phyloP scores from a whole-genome alignment of 345 rosid species.

The Murraya paniculata region DNA sequence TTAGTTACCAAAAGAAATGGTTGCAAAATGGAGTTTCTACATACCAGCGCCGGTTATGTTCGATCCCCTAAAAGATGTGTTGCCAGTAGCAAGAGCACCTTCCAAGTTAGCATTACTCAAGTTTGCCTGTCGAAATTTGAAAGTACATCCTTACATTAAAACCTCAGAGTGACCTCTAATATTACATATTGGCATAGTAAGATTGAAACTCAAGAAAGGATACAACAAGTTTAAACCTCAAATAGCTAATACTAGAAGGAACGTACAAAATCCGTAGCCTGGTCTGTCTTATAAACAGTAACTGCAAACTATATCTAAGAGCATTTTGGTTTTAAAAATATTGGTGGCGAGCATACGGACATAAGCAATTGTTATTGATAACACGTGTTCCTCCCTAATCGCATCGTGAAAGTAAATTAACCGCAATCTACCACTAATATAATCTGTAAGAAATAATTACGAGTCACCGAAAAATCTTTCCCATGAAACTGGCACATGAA shows the following conservation, averaged over 20 bases:
- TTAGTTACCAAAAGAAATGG: not conserved
- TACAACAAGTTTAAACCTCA: not conserved
- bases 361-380: not conserved
- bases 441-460: not conserved
- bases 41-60: constrained; percentile 84
- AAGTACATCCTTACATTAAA: not conserved
- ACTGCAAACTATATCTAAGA: not conserved
- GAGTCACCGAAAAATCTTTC: not conserved
- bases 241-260: not conserved
- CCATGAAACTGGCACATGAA: not conserved
- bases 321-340: not conserved
- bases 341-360: not conserved
- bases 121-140: constrained; percentile 55
- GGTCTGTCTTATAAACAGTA: not conserved
- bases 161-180: not conserved
- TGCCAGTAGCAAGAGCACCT: constrained; percentile 89
- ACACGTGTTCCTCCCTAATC: not conserved
- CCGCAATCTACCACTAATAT: not conserved
- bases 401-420: not conserved
- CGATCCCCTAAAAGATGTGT: constrained; percentile 94
- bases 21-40: not conserved
- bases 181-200: not conserved
- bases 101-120: constrained; percentile 87
- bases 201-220: not conserved
- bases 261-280: not conserved